A percentile compares a stretch with the other conserved stretches of the same genome.
These are phyloP conservation scores for Clonostachys chloroleuca DNA, from an alignment of 2,329 filamentous ascomycete genomes.

Conservation along the genomic window DNA sequence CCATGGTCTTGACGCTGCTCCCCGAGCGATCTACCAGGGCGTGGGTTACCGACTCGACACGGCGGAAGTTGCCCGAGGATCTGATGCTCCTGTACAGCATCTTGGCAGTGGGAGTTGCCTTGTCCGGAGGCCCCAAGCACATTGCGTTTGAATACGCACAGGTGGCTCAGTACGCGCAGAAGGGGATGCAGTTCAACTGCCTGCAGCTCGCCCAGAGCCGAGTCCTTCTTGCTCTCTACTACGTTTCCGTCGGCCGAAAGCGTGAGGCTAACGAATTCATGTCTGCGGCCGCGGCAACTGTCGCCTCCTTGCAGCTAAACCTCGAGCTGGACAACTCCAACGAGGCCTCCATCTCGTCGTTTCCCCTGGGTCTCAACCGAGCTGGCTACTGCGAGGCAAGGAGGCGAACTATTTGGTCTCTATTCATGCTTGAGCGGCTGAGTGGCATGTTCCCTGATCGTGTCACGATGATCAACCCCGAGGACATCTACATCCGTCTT, in stretches of 20 bases:
- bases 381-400: conserved; percentile 60
- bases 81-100: conserved; percentile 41
- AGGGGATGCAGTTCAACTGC: conserved; percentile 15
- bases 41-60: conserved; percentile 26
- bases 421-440: conserved; percentile 65
- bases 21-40: conserved; percentile 30
- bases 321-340: conserved; percentile 49
- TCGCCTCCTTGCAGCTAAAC: conserved; percentile 58
- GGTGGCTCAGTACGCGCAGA: conserved; percentile 53
- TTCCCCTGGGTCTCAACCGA: conserved; percentile 54
- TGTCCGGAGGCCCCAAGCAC: conserved; percentile 28
- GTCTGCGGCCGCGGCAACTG: conserved; percentile 55
- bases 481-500: conserved; percentile 63
- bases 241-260: conserved; percentile 55
- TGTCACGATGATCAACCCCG: conserved; percentile 51
- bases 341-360: conserved; percentile 29
- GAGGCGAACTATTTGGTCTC: conserved; percentile 68
- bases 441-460: conserved; percentile 52
- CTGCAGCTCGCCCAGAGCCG: conserved; percentile 64
- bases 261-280: conserved; percentile 60
- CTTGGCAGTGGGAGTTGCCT: conserved; percentile 29
- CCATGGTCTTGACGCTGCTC: conserved; percentile 34
- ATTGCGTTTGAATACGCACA: conserved; percentile 34
- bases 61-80: conserved; percentile 33
- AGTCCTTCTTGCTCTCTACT: conserved; percentile 63